Evolutionary conservation across 345 rosid species (phyloP).

Genomic region (Ceriops decandra): DNA sequence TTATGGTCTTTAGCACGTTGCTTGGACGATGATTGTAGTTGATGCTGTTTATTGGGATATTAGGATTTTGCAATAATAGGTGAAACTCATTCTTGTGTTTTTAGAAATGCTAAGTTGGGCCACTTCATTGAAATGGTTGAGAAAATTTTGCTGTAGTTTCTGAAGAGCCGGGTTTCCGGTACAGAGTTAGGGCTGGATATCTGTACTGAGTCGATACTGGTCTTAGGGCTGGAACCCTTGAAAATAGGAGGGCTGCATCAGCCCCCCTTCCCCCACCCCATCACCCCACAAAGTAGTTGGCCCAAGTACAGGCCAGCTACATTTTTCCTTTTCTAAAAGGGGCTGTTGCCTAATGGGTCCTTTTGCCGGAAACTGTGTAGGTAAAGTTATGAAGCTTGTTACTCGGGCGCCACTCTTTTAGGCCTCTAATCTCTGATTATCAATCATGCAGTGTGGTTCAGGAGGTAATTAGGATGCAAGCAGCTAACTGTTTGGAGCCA

Average conservation of each 20-base stretch:
- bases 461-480: constrained; percentile 76
- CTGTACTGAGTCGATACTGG: no score
- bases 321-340: no score
- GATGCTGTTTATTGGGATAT: background rate
- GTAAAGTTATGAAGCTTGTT: background rate
- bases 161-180: no score
- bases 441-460: constrained; percentile 69
- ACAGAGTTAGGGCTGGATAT: no score
- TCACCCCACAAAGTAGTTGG: no score
- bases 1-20: background rate
- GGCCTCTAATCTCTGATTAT: constrained; percentile 24
- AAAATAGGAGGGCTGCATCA: no score
- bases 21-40: constrained; percentile 5
- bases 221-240: no score
- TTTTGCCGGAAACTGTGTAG: background rate
- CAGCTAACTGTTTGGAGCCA: constrained; percentile 49
- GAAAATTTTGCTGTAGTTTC: background rate
- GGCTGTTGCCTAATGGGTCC: background rate
- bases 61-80: background rate
- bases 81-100: no score
- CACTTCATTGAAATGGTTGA: no score
- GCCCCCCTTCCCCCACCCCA: no score
- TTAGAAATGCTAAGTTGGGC: no score
- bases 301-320: no score
- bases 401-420: background rate